These are phyloP conservation scores for Globisporangium paddicum DNA, from an alignment of 352 stramenopile genomes.

Conservation along the genomic window DNA sequence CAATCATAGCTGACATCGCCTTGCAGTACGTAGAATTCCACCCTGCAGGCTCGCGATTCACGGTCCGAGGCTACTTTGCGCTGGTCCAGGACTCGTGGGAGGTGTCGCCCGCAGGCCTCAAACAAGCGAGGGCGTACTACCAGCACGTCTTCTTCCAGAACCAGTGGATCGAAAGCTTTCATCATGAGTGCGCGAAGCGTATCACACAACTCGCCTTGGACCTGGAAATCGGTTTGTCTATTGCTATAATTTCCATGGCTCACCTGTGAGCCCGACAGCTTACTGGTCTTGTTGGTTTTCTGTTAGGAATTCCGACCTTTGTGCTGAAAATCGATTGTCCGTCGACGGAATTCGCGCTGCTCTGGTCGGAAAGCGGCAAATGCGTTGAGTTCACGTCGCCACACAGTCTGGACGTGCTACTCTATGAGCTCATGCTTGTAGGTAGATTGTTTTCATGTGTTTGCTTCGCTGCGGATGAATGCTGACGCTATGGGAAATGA, in stretches of 20 bases:
- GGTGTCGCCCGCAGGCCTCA: constrained; percentile 27
- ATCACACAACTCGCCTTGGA: constrained; percentile 29
- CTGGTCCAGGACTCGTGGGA: constrained; percentile 37
- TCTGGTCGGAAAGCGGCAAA: constrained; percentile 19
- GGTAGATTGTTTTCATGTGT: not conserved
- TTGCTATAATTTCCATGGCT: not conserved
- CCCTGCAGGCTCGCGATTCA: constrained; percentile 19
- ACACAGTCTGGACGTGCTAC: constrained; percentile 28
- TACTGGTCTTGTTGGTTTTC: not conserved
- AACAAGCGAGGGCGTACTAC: constrained; percentile 67
- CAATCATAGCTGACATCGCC: not conserved
- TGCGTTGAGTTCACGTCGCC: constrained; percentile 31
- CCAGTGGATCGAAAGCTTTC: constrained; percentile 53
- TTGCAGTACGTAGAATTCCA: constrained; percentile 33
- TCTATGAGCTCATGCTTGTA: constrained; percentile 48
- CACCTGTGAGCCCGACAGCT: not conserved
- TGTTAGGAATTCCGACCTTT: constrained; percentile 66
- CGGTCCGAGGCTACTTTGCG: constrained; percentile 48
- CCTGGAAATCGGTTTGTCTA: not conserved
- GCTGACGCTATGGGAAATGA: not conserved
- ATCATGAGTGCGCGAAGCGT: constrained; percentile 35
- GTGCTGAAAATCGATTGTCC: constrained; percentile 55
- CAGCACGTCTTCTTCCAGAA: constrained; percentile 68
- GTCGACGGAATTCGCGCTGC: constrained; percentile 28
- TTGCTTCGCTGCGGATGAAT: not conserved